Evolutionary conservation across 2,329 filamentous ascomycete genomes (phyloP), one percentile per base, ranked within the genome.

Genomic region (Fusarium redolens): DNA sequence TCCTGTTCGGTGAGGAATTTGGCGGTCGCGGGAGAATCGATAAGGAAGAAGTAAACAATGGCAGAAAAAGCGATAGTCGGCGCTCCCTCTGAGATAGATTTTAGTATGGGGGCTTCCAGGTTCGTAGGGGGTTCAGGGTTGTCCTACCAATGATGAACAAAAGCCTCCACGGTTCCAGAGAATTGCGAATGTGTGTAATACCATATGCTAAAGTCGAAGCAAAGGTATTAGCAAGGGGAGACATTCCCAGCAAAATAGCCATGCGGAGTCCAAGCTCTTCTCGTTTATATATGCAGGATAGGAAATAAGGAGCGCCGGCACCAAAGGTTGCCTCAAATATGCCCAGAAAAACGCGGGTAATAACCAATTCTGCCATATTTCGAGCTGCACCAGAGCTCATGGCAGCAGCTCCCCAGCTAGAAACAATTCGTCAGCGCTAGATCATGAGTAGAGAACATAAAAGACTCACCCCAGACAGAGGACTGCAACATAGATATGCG

Each of bases 271-370:
- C 73, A 11, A 75, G 41, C 25, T 74, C 73, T 4, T 65, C 47
- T 3, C 73, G 51, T 6, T 59, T 59, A 6, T 74, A 75, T 7
- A 75, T 51, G 13, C 60, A 61, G 1, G 73, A 75, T 3, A 75
- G n/a, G 41, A 72, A 74, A 17, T 68, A 75, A 0, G 73, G 73
- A 14, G 73, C 73, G 3, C 73, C 73, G 0, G 73, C 69, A 1
- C 73, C 73, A 41, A 75, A 75, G 0, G 73, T 62, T 2, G 73
- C 73, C 28, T 75, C 73, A 2, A 75, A 73, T 1, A 74, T 54
- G 2, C 73, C 73, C 1, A 75, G 30, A 22, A 71, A 52, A 3
- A 57, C 44, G 6, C 71, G 60, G 7, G 61, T 67, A 4, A 48
- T 58, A 2, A 72, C 61, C n/a, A 72, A 41, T 18, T 71, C 54